Evolutionary conservation across 2,329 filamentous ascomycete species (phyloP), one percentile per base, ranked within the genome.

Genomic region (Aspergillus sp.): DNA sequence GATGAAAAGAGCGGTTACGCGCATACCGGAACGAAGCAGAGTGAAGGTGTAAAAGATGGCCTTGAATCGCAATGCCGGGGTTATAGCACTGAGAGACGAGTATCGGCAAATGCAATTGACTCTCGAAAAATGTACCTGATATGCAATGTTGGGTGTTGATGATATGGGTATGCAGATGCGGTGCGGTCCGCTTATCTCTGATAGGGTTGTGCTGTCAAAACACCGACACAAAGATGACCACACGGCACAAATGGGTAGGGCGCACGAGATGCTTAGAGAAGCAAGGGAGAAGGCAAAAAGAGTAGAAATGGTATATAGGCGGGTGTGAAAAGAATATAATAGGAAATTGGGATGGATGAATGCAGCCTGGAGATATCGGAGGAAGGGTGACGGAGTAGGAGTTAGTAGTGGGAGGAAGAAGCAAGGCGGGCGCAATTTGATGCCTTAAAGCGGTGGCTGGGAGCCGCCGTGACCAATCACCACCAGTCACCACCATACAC

Each of bases 21-120:
- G 50, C 61, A 59, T 63, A 64, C 61, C 60, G 54, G 53, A 52
- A 49, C 35, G 44, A 50, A 33, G 41, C 47, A 46, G 29, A 32
- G 30, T 32, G 5, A 9, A 32, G 30, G 8, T 2, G 30, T 32
- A 5, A 32, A 32, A 32, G 8, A 32, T 32, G 2, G 19, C 19
- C 19, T 19, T 32, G 30, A 32, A 32, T 32, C 30, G 6, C 30
- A 32, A 32, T 32, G 30, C 30, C 30, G 5, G 30, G 8, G 8
- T 32, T 6, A 32, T 5, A 32, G 6, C 6, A 32, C 8, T 9
- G 5, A 32, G 30, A 19, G 19, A 19, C 19, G 19, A 19, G 19
- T 19, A 19, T 19, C 19, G 19, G 19, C 19, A 19, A 19, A 19
- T 2, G 19, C 19, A 19, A 19, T 19, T 19, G 19, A 19, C 19